Percentiles rank a stretch among this genome's conserved stretches.
phyloP scores from a whole-genome alignment of 495 filamentous ascomycete species.

The Tuber brumale region DNA sequence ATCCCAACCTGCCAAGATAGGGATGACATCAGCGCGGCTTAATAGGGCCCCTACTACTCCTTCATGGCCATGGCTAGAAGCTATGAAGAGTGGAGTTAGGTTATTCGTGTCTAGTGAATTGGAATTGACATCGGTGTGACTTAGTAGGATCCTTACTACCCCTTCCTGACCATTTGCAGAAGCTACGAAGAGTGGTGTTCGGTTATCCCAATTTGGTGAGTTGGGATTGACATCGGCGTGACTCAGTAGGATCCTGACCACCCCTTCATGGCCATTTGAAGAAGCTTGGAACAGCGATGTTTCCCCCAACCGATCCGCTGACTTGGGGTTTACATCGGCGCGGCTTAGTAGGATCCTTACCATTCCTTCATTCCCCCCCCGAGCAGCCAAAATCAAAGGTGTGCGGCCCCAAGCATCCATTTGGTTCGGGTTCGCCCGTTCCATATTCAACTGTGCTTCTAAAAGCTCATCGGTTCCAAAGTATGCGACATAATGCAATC shows the following conservation, averaged over 20 bases:
- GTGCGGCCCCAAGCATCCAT: background rate
- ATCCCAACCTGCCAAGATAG: background rate
- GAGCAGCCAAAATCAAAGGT: background rate
- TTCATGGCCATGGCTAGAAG: background rate
- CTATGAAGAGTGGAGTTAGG: background rate
- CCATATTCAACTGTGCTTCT: background rate
- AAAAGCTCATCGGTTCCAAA: background rate
- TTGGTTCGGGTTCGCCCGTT: background rate
- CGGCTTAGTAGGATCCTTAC: background rate
- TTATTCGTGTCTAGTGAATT: background rate
- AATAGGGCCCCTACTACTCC: background rate
- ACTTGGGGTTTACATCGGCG: background rate
- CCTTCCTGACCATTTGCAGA: no score
- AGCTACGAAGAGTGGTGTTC: no score
- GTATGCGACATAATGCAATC: background rate
- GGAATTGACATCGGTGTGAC: background rate
- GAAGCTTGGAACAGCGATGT: background rate
- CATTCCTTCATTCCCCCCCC: background rate
- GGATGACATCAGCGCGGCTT: background rate
- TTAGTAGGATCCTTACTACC: no score
- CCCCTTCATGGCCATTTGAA: background rate
- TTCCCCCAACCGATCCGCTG: background rate
- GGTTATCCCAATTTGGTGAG: no score
- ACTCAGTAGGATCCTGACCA: background rate
- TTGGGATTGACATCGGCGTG: no score